phyloP scores from a whole-genome alignment of 345 rosid species.

The Salix viminalis region DNA sequence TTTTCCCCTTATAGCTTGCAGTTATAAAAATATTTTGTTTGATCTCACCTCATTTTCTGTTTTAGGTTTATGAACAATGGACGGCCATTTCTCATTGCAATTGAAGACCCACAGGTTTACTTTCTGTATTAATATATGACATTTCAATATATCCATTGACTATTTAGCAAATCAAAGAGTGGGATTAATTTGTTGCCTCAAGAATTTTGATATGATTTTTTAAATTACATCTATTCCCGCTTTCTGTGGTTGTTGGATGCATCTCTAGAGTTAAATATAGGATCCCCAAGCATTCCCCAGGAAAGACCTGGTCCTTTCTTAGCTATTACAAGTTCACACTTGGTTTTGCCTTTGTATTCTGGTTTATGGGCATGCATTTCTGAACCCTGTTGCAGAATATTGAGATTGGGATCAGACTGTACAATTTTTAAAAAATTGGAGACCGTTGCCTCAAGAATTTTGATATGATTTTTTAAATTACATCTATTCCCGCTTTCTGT shows the following conservation, averaged over 20 bases:
- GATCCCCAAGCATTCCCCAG: background rate
- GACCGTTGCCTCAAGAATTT: background rate
- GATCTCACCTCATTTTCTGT: background rate
- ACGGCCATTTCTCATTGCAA: constrained; percentile 74
- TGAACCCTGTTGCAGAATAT: background rate
- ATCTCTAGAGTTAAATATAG: background rate
- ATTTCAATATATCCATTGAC: background rate
- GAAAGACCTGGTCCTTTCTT: background rate
- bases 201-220: background rate
- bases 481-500: background rate
- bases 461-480: background rate
- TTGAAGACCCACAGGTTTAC: constrained; percentile 90
- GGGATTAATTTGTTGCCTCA: background rate
- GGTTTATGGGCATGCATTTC: background rate
- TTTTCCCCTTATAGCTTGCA: background rate
- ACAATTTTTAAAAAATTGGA: no score
- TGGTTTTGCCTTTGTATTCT: background rate
- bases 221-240: background rate
- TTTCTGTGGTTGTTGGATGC: background rate
- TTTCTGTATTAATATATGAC: background rate
- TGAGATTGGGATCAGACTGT: background rate
- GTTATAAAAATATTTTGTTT: background rate
- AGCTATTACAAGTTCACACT: no score
- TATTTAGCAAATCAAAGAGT: constrained; percentile 10
- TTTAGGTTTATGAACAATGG: constrained; percentile 55